A percentile compares a stretch with the other conserved stretches of the same genome.
Conservation (phyloP, 2,329 filamentous ascomycete species). For the Paecilomyces fulvus region DNA sequence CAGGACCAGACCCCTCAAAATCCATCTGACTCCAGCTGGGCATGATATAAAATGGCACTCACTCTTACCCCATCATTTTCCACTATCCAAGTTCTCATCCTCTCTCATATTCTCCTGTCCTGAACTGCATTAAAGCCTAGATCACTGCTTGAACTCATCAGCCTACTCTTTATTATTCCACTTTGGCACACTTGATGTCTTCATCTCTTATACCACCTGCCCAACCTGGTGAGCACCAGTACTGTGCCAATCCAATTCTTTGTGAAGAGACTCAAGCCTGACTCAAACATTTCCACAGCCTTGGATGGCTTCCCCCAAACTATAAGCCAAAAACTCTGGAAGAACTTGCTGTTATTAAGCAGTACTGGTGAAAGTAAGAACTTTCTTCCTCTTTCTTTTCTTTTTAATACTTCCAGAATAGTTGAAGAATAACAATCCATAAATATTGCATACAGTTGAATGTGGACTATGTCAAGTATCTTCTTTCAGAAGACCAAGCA, state of each 20-base stretch:
- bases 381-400: background rate
- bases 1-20: background rate
- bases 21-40: background rate
- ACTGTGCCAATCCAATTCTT: conserved; percentile 17
- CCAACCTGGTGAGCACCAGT: conserved; percentile 12
- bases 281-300: conserved; percentile 13
- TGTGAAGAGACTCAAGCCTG: conserved; percentile 17
- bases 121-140: background rate
- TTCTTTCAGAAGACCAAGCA: conserved; percentile 13
- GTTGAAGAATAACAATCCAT: conserved; percentile 2
- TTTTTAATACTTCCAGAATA: background rate
- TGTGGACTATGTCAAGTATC: conserved; percentile 14
- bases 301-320: conserved; percentile 18
- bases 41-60: background rate
- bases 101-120: background rate
- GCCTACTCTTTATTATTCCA: background rate
- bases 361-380: conserved; percentile 12
- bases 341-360: conserved; percentile 15
- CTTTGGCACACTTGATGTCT: conserved; percentile 4
- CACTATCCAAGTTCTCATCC: too few species aligned
- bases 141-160: background rate
- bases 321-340: conserved; percentile 16
- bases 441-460: conserved; percentile 19
- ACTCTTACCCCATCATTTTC: too few species aligned
- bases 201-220: conserved; percentile 2